These are phyloP conservation scores for Pseudopithomyces maydicus DNA, from an alignment of 2,329 filamentous ascomycete species.

Conservation along the genomic window DNA sequence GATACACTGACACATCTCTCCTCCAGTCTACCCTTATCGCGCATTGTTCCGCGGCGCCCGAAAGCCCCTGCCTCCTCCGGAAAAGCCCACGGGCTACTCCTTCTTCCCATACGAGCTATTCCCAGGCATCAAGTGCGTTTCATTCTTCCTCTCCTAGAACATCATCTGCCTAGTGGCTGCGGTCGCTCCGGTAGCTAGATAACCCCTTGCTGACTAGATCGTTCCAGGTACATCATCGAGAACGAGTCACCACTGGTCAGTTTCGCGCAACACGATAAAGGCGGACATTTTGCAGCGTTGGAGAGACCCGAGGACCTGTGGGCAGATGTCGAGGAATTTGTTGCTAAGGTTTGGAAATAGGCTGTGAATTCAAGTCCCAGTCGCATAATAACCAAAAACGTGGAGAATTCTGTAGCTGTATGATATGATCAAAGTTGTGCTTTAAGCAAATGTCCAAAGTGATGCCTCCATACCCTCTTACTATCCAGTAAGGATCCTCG, in stretches of 20 bases:
- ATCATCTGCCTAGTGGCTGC: no score
- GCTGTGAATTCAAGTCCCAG: neutral
- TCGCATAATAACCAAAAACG: no score
- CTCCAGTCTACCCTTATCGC: slow-evolving; percentile 55
- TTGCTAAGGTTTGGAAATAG: slow-evolving; percentile 42
- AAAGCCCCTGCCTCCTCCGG: neutral
- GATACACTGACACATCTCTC: neutral
- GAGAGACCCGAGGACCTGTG: slow-evolving; percentile 51
- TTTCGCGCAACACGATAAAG: slow-evolving; percentile 48
- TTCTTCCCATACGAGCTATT: slow-evolving; percentile 52
- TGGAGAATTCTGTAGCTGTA: neutral
- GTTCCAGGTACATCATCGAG: slow-evolving; percentile 38
- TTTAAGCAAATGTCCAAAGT: neutral
- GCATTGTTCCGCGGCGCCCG: slow-evolving; percentile 20
- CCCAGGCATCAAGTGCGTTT: slow-evolving; percentile 31
- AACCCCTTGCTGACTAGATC: no score
- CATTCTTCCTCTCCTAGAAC: no score
- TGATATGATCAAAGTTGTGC: neutral
- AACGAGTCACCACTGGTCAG: slow-evolving; percentile 46
- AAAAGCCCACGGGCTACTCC: slow-evolving; percentile 52
- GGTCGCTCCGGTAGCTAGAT: no score
- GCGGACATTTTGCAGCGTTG: slow-evolving; percentile 61
- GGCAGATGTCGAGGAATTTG: slow-evolving; percentile 54
- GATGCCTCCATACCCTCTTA: no score
- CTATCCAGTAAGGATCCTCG: neutral